These are phyloP conservation scores for Hypericum perforatum DNA, from an alignment of 345 rosid species.

Conservation along the genomic window DNA sequence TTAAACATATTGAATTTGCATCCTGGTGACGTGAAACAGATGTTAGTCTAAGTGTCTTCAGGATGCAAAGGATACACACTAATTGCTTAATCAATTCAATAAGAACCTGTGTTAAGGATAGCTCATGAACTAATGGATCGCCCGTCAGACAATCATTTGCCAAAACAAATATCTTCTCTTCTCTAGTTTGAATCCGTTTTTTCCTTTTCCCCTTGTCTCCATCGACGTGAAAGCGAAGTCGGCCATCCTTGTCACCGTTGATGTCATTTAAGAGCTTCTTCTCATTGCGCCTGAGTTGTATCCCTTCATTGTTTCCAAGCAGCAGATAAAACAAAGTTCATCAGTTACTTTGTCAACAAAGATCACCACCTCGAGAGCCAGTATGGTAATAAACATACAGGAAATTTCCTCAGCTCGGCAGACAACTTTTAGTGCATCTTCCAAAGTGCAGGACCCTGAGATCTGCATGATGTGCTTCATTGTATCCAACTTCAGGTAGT, in stretches of 20 bases:
- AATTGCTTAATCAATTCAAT: too few relatives aligned
- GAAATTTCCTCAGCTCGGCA: slow-evolving; percentile 89
- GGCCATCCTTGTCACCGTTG: slow-evolving; percentile 65
- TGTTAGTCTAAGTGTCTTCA: slow-evolving; percentile 7
- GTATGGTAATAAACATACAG: slow-evolving; percentile 41
- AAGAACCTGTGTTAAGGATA: slow-evolving; percentile 80
- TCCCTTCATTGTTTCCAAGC: slow-evolving; percentile 54
- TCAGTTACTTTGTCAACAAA: slow-evolving; percentile 1
- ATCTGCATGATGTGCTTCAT: slow-evolving; percentile 85
- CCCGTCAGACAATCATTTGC: slow-evolving; percentile 94
- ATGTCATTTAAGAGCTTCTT: slow-evolving; percentile 87
- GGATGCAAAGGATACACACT: too few relatives aligned
- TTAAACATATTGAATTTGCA: slow-evolving; percentile 68
- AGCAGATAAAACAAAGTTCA: slow-evolving; percentile 5
- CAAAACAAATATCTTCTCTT: slow-evolving; percentile 87
- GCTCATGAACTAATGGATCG: slow-evolving; percentile 78
- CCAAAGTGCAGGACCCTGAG: slow-evolving; percentile 58
- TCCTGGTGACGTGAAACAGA: slow-evolving; percentile 44
- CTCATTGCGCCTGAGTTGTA: slow-evolving; percentile 94
- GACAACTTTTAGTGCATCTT: slow-evolving; percentile 61
- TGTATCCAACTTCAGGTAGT: slow-evolving; percentile 76
- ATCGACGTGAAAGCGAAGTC: slow-evolving; percentile 77
- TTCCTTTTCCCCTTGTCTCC: slow-evolving; percentile 81
- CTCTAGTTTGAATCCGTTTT: slow-evolving; percentile 81
- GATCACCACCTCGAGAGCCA: slow-evolving; percentile 1